These are phyloP conservation scores for Oryza meridionalis DNA, from an alignment of 176 grass and related monocot genomes.

Conservation along the genomic window DNA sequence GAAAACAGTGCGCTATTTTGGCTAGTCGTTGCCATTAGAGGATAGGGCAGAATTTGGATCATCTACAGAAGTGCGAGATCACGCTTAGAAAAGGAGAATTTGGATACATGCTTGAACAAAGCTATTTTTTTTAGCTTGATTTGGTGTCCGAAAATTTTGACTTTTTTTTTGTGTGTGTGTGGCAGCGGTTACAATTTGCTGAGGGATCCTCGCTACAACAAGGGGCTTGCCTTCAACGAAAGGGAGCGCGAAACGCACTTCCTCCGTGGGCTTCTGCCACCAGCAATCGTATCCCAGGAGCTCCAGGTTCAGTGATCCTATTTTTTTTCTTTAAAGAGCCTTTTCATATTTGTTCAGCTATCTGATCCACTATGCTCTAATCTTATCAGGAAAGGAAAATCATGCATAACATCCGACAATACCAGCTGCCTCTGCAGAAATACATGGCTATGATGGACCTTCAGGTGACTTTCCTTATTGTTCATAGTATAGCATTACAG, in stretches of 20 bases:
- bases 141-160: not conserved
- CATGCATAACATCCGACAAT: conserved; percentile 76
- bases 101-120: conserved; percentile 2
- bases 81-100: not conserved
- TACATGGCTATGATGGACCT: conserved; percentile 95
- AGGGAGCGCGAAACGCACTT: conserved; percentile 73
- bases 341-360: not conserved
- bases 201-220: conserved; percentile 91
- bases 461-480: conserved; percentile 56
- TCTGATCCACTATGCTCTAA: conserved; percentile 23
- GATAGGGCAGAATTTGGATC: not conserved
- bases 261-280: conserved; percentile 80
- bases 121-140: not conserved
- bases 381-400: conserved; percentile 89
- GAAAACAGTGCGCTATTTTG: not conserved
- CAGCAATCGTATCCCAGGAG: conserved; percentile 60
- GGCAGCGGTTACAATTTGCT: conserved; percentile 69
- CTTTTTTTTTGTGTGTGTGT: not conserved
- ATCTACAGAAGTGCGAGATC: conserved; percentile 1
- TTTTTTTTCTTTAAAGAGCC: not conserved
- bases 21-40: not conserved
- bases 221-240: conserved; percentile 81
- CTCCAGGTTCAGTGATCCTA: conserved; percentile 62
- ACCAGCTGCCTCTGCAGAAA: conserved; percentile 83
- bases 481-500: conserved; percentile 5